These are phyloP conservation scores for Ophiostoma australiae DNA, from an alignment of 2,329 filamentous ascomycete species.

Conservation along the genomic window DNA sequence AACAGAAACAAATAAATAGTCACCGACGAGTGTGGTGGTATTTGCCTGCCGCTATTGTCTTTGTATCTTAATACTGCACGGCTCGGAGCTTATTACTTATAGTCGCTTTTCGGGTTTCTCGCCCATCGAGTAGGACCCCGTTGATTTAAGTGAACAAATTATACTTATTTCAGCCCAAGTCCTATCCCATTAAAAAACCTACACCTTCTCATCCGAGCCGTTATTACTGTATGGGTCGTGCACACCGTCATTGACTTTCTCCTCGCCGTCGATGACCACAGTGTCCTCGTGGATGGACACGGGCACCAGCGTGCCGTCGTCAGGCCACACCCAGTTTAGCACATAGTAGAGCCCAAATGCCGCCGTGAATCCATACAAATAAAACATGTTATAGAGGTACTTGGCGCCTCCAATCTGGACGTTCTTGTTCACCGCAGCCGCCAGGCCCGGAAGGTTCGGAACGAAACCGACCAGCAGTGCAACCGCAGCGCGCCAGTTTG, in stretches of 20 bases:
- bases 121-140: neutral
- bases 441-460: conserved; percentile 29
- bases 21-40: neutral
- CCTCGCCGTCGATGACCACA: neutral
- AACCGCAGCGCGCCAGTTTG: conserved; percentile 27
- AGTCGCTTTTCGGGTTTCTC: neutral
- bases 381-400: neutral
- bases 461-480: conserved; percentile 29
- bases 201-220: neutral
- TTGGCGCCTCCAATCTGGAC: neutral
- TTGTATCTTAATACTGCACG: neutral
- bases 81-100: conserved; percentile 5
- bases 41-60: neutral
- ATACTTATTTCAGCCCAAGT: neutral
- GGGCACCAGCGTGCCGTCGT: neutral
- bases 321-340: neutral
- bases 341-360: neutral
- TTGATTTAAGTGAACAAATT: neutral
- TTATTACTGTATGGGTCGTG: neutral
- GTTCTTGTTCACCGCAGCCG: conserved; percentile 28
- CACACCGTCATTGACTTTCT: conserved; percentile 1
- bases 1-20: neutral
- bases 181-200: neutral
- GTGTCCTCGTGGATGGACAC: conserved; percentile 1
- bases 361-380: neutral